Evolutionary conservation across 352 stramenopile species (phyloP).

Genomic region (Pythium inflatum): DNA sequence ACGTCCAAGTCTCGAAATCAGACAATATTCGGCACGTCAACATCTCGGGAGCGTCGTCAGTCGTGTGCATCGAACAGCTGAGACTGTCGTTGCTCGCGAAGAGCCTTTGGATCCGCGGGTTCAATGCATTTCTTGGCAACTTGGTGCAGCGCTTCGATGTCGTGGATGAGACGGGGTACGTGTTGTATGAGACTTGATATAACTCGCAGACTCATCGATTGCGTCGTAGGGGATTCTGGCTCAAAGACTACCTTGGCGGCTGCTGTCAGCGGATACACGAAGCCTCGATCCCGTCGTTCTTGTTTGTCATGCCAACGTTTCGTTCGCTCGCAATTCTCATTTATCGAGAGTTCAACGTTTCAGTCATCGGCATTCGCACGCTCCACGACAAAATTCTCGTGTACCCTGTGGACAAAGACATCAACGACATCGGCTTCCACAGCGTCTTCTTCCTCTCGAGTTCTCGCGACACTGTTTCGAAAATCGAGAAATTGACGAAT

Average conservation of each 20-base stretch:
- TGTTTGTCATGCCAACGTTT: constrained; percentile 58
- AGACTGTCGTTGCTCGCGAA: constrained; percentile 77
- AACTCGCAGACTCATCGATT: not conserved
- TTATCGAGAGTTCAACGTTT: constrained; percentile 67
- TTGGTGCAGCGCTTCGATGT: constrained; percentile 61
- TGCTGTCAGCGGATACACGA: constrained; percentile 67
- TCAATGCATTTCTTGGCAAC: constrained; percentile 81
- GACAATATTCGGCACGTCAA: constrained; percentile 77
- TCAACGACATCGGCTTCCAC: constrained; percentile 52
- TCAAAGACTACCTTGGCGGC: constrained; percentile 64
- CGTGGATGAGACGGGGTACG: constrained; percentile 50
- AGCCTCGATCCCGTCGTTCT: constrained; percentile 52
- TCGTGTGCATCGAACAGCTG: constrained; percentile 80
- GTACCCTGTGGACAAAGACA: constrained; percentile 53
- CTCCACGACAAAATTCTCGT: constrained; percentile 54
- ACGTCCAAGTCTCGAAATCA: constrained; percentile 78
- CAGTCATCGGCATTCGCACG: constrained; percentile 60
- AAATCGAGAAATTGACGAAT: constrained; percentile 62
- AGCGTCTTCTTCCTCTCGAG: constrained; percentile 70
- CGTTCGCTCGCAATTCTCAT: constrained; percentile 53
- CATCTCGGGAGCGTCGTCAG: constrained; percentile 67
- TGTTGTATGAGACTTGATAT: not conserved
- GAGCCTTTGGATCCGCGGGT: constrained; percentile 66
- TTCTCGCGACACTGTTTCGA: constrained; percentile 45
- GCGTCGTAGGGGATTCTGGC: constrained; percentile 50